Evolutionary conservation across 1,284 basidiomycete species (phyloP), one percentile per base, ranked within the genome.

Genomic region (Porogramme epimiltina): DNA sequence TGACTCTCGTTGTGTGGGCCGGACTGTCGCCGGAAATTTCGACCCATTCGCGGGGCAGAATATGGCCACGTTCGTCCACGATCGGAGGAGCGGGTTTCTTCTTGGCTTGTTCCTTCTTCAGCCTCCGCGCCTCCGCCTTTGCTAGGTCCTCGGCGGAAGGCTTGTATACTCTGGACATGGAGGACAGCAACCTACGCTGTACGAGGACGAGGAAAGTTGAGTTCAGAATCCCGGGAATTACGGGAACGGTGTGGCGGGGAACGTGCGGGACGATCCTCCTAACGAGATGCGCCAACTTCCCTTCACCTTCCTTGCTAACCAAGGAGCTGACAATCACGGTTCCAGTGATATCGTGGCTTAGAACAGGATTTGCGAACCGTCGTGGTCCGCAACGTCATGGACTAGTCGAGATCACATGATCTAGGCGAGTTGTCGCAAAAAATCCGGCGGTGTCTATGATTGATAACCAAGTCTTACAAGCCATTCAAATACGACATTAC

Each of bases 141-240:
- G 81, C 81, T 13, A 81, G 55, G 60, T 87, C 80, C 54, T 82
- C 81, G 24, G 80, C 71, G 1, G 84, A 84, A 2, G 70, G 77
- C 23, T 61, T 52, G 45, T 62, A 65, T 4, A 36, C 45, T 46
- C 45, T 53, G 20, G 62, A 52, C 61, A 62, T 64, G 11, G 25
- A 43, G 18, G 28, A 40, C 16, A 47, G 13, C 11, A 28, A 13
- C 18, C 36, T 44, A n/a, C 11, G 34, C 28, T 31, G 28, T n/a
- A n/a, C n/a, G n/a, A n/a, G n/a, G n/a, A n/a, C n/a, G n/a, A n/a
- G 20, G 18, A 25, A 16, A 15, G 18, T 31, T 24, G 24, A 22
- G 25, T 11, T 19, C 9, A 26, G 26, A 10, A 18, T 26, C 22
- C 25, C 38, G 18, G 20, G 22, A 47, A 4, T 24, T 20, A 19